Evolutionary conservation across 1,139 yeast species (phyloP), one percentile per base, ranked within the genome.

Genomic region (Pichiaceae sp.): DNA sequence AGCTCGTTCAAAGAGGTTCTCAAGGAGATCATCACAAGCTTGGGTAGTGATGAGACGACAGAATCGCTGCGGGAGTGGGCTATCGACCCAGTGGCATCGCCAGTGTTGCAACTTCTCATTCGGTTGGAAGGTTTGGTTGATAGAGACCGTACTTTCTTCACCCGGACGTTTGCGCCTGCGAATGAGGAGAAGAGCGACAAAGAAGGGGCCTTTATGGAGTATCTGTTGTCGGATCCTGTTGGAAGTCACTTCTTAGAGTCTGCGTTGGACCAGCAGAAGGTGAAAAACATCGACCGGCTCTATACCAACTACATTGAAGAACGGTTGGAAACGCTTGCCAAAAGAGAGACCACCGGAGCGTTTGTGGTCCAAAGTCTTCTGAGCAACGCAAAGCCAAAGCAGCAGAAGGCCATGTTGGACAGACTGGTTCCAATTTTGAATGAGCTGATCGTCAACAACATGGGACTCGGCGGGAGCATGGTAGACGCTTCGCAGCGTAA

Each of bases 191-290:
- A 63, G 38, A 78, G 80, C 40, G 47, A 75, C 0, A 72, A 77
- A 40, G 95, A 87, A 55, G 87, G 75, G 45, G 75, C 91, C 1
- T 87, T 82, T 56, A 80, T 87, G 29, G 96, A 87, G 54, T 83
- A 83, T 53, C 66, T 89, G 40, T 62, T 89, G 36, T 78, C 93
- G 5, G 96, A 89, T 53, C 69, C 95, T 1, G 86, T 87, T 14
- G 98, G 97, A 1, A 81, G 95, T 1, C 96, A 87, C 60, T 87
- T 89, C 62, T 65, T 89, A 31, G 89, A 89, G 58, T 70, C 79
- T 16, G 71, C 78, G 17, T 66, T 89, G 37, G 74, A 72, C 35
- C 74, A 72, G 38, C 82, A 82, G 35, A 77, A 93, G 46, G 61
- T 73, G 42, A 79, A 75, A 47, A 75, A 76, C 50, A 72, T 82